Base-by-base conservation (phyloP, 352 stramenopile genomes). In the Aphanomyces stellatus region DNA sequence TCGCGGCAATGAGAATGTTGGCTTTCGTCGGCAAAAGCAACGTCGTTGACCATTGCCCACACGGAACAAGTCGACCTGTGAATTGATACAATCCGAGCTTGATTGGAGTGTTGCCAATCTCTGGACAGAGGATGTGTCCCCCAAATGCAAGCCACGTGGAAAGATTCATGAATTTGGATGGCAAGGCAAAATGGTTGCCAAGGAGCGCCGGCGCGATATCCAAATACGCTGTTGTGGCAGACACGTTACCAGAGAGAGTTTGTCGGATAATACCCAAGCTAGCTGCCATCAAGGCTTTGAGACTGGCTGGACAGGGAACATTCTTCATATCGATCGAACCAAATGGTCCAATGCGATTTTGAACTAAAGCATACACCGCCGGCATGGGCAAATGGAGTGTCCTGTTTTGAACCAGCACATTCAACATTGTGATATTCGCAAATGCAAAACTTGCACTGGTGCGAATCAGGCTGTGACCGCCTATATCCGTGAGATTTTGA, bases 291-390 rank as follows among this genome's bases (percentile, higher is more conserved):
- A 17, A 17, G 37, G 8, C 8, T 8, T 17, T 8, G 8, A 43
- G 8, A 17, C 8, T 17, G 37, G 8, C 37, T 8, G 37, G 37
- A 43, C 37, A 24, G 41, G 8, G 7, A 13, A 63, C 27, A 25
- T 49, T 27, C 7, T 25, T 27, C 55, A 63, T 63, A 25, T 63
- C 55, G 27, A 63, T 63, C 2, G 55, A 63, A 2, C 55, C 55
- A 43, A 63, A 63, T 10, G 55, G 55, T 10, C 55, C 55, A 13
- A 63, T 49, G 19, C 6, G 7, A 19, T 11, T 7, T 5, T n/a
- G 7, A 2, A 63, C n/a, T 19, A 22, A 4, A 4, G 28, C 55
- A 22, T 13, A 13, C 10, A 6, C 41, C 8, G 6, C n/a, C 10
- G 7, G 10, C 30, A 17, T 27, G 8, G 55, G 55, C 41, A 2